phyloP scores from a whole-genome alignment of 1,284 basidiomycete genomes.

The Papiliotrema nemorosa region DNA sequence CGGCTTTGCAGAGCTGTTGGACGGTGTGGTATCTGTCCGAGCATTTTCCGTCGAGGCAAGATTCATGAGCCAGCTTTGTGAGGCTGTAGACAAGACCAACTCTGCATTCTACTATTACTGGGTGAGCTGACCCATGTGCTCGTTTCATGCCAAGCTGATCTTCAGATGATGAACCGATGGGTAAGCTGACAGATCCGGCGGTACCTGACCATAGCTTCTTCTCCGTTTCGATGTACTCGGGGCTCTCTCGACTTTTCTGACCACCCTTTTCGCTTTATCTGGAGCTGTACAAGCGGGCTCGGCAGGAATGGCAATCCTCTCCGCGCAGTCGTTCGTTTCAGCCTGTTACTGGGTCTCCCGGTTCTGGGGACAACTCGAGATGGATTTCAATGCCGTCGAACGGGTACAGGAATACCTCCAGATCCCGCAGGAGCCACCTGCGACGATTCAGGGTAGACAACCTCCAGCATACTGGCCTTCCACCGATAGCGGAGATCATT shows the following conservation, averaged over 20 bases:
- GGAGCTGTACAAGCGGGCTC: constrained; percentile 66
- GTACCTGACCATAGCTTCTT: constrained; percentile 32
- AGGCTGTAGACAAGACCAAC: constrained; percentile 64
- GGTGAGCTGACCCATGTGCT: constrained; percentile 21
- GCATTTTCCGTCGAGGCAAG: constrained; percentile 77
- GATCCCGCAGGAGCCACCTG: constrained; percentile 78
- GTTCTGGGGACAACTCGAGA: constrained; percentile 49
- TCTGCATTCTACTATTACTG: constrained; percentile 50
- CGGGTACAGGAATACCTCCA: constrained; percentile 83
- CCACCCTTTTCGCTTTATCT: constrained; percentile 69
- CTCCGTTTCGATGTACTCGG: constrained; percentile 74
- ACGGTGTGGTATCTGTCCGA: constrained; percentile 76
- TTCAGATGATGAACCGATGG: constrained; percentile 72
- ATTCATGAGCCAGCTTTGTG: constrained; percentile 69
- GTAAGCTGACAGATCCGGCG: constrained; percentile 35
- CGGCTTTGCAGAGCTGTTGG: constrained; percentile 72
- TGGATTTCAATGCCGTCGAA: constrained; percentile 73
- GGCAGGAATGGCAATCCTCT: constrained; percentile 79
- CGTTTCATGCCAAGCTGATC: not conserved
- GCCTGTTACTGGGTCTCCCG: constrained; percentile 49
- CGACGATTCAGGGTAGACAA: constrained; percentile 62
- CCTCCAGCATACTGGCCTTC: constrained; percentile 86
- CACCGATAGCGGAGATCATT: constrained; percentile 36
- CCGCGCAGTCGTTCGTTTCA: constrained; percentile 48
- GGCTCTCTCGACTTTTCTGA: constrained; percentile 68